These are phyloP conservation scores for Saccharomycopsis malanga DNA, from an alignment of 805 yeast species.

Conservation along the genomic window DNA sequence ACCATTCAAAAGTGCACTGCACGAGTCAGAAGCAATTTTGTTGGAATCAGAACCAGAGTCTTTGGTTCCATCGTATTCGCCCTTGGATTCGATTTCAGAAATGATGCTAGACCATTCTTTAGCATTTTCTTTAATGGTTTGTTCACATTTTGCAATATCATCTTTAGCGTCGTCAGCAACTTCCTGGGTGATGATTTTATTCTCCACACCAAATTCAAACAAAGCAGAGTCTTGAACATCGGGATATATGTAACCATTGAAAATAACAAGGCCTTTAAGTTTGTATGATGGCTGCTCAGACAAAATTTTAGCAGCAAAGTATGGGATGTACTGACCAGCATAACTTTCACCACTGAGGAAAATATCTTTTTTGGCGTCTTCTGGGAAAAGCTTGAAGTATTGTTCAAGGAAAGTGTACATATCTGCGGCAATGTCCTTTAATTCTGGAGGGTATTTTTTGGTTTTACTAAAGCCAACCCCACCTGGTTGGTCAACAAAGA, in stretches of 20 bases:
- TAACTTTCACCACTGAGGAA: too few relatives aligned
- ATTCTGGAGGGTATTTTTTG: conserved; percentile 42
- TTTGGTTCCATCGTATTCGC: conserved; percentile 15
- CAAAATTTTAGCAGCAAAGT: conserved; percentile 56
- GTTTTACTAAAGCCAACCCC: conserved; percentile 62
- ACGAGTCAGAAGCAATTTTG: conserved; percentile 31
- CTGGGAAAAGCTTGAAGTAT: conserved; percentile 68
- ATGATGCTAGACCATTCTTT: conserved; percentile 11
- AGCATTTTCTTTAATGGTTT: too few relatives aligned
- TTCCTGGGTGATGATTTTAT: conserved; percentile 7
- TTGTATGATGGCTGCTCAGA: conserved; percentile 29
- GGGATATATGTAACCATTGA: conserved; percentile 95
- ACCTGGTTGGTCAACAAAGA: conserved; percentile 93
- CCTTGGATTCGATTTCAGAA: conserved; percentile 16
- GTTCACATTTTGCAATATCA: conserved; percentile 3
- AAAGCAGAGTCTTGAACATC: conserved; percentile 47
- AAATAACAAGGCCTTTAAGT: conserved; percentile 66
- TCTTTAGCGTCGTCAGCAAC: conserved; percentile 11
- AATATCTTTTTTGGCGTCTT: conserved; percentile 55
- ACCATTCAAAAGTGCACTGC: conserved; percentile 37
- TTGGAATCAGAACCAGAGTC: conserved; percentile 12
- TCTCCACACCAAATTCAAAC: conserved; percentile 16
- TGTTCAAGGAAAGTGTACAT: conserved; percentile 53
- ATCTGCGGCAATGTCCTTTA: conserved; percentile 62
- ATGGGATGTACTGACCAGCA: too few relatives aligned